A percentile compares a stretch with the other conserved stretches of the same genome.
Conservation (phyloP, 75 land plant genomes). For the Cryptomeria japonica region DNA sequence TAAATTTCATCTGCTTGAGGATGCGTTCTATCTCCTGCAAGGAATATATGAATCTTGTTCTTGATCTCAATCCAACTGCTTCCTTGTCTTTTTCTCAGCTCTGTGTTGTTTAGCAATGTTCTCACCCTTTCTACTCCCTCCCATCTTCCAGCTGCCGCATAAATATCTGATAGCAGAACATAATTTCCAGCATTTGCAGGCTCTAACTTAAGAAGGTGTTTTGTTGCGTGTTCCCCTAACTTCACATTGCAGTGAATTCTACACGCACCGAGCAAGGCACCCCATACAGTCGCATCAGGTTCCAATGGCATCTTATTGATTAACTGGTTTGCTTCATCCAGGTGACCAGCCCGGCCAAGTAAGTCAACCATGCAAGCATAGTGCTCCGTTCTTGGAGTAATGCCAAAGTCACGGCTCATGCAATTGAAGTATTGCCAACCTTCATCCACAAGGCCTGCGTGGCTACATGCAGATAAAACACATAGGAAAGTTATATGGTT, state of each 20-base stretch:
- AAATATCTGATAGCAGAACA: conserved; percentile 34
- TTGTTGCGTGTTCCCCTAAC: conserved; percentile 13
- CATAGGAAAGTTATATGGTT: conserved; percentile 32
- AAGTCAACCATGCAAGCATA: conserved; percentile 33
- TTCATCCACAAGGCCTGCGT: conserved; percentile 27
- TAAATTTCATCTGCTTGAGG: conserved; percentile 21
- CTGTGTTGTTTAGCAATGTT: conserved; percentile 14
- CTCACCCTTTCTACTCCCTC: conserved; percentile 32
- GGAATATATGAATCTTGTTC: conserved; percentile 28
- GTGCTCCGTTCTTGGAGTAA: conserved; percentile 28
- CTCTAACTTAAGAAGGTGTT: conserved; percentile 24
- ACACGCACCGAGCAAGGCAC: conserved; percentile 35
- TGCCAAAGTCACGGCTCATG: conserved; percentile 20
- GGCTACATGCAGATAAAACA: conserved; percentile 35
- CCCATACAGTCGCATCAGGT: conserved; percentile 32
- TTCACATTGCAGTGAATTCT: conserved; percentile 21
- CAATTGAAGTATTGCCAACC: conserved; percentile 20
- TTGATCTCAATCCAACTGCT: conserved; percentile 32
- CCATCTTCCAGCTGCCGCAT: conserved; percentile 39
- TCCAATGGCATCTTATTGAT: conserved; percentile 35
- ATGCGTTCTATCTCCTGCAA: conserved; percentile 27
- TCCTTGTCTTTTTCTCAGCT: conserved; percentile 26
- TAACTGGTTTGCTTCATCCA: conserved; percentile 28
- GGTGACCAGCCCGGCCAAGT: conserved; percentile 21
- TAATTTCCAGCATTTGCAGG: conserved; percentile 34